Evolutionary conservation across 129 eudicot genomes (phyloP), one percentile per base, ranked within the genome.

Genomic region (Centella asiatica): DNA sequence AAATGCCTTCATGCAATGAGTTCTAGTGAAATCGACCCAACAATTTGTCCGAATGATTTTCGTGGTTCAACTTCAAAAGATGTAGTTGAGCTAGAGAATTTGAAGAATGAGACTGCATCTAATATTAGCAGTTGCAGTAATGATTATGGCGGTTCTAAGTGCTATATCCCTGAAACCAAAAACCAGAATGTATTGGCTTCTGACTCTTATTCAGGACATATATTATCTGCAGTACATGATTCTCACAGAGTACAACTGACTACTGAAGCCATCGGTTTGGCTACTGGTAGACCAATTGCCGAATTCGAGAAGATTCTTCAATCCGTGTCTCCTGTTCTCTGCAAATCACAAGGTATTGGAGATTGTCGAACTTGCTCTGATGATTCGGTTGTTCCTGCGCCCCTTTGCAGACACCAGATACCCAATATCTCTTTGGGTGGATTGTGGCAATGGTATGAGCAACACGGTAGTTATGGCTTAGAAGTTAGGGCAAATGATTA

Each of bases 381-480:
- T 19, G 32, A 14, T 44, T 33, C 37, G 31, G 58, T 1, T 36
- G 5, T 11, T 46, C n/a, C 15, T 62, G 55, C 60, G n/a, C n/a
- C 59, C 46, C 56, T 69, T 19, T 62, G 67, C 44, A 10, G 44
- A 23, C 70, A 69, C 28, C 39, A 56, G 62, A 49, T 32, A 24
- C 80, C 75, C 9, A 55, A 57, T 49, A 56, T 69, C 22, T 17
- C 67, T 62, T 51, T 75, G 69, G 23, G 58, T 19, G 19, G 44
- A 29, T 45, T 75, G 57, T 75, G 80, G 80, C 36, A 68, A 48
- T 75, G 80, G 80, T 75, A 75, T 63, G 80, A 75, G 66, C 40
- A 75, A 58, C 80, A 65, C 25, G 80, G 80, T 29, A 45, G 28
- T 37, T 75, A 69, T 39, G 80, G 80, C n/a, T 39, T 75, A 45